Evolutionary conservation across 2,329 filamentous ascomycete genomes (phyloP), one percentile per base, ranked within the genome.

Genomic region (Hypoxylon sp.): DNA sequence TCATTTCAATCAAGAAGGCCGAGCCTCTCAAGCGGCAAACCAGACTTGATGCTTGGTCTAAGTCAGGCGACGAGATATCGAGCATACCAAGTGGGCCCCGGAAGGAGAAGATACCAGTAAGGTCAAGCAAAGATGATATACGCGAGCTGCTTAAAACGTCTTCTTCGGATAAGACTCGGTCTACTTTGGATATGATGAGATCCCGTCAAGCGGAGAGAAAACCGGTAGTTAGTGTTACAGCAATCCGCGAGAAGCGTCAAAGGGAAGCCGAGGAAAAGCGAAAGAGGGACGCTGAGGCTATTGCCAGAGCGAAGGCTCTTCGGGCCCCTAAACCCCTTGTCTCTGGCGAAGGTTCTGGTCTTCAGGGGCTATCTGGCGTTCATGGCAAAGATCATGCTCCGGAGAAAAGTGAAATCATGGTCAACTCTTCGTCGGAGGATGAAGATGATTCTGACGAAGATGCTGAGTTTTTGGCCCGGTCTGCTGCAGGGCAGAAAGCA

Each of bases 401-500:
- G 1, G 86, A 87, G 69, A 92, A 92, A 70, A 92, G 91, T 76
- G 94, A 95, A 71, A 94, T 98, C 79, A 97, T 98, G 94, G 93
- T 98, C 24, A 90, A 92, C 63, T 92, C 90, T 65, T 91, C 90
- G 2, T 94, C 96, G 68, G 92, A 93, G 67, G 90, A 93, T 51
- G 87, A 92, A 9, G 87, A 88, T 58, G 90, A 90, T 42, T 91
- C 92, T 11, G 87, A 94, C 2, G 85, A 87, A 2, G 84, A 85
- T 64, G 81, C 83, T 2, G 83, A 82, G 31, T 82, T 87, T 44
- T 75, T 89, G 8, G 85, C 80, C 29, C 83, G 81, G 14, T 81
- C 82, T 59, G 81, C 82, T 54, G 83, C 82, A 48, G 81, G 82
- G 55, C 80, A 81, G 64, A 87, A 88, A 76, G 80, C 78, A 11